Percentiles rank a stretch among this genome's conserved stretches.
Conservation (phyloP, 805 yeast genomes). For the Clavispora santaluciae region DNA sequence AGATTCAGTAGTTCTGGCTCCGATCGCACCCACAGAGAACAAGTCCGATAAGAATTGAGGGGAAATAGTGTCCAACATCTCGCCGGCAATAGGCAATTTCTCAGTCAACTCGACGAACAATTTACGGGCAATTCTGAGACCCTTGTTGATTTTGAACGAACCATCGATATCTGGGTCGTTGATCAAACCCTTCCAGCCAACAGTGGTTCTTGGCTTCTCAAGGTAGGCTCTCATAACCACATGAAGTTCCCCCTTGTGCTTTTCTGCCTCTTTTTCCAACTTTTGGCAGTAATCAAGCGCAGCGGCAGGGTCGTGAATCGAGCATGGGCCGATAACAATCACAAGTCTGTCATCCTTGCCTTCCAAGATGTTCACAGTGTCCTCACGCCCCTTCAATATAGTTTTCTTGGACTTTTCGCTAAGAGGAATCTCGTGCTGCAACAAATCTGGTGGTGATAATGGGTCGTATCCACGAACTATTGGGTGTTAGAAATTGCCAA, state of each 20-base stretch:
- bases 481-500: conserved; percentile 15
- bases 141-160: conserved; percentile 91
- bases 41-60: conserved; percentile 94
- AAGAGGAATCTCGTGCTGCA: conserved; percentile 81
- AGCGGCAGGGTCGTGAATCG: conserved; percentile 85
- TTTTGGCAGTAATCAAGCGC: conserved; percentile 83
- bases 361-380: conserved; percentile 66
- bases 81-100: conserved; percentile 86
- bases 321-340: conserved; percentile 94
- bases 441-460: conserved; percentile 83
- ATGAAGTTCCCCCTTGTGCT: conserved; percentile 69
- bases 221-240: conserved; percentile 96
- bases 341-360: conserved; percentile 79
- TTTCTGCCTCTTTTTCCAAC: conserved; percentile 62
- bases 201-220: conserved; percentile 98
- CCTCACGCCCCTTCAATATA: conserved; percentile 73
- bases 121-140: conserved; percentile 80
- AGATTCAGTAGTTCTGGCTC: conserved; percentile 98
- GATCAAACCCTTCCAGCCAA: conserved; percentile 98
- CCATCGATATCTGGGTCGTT: conserved; percentile 95
- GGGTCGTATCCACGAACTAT: conserved; percentile 83
- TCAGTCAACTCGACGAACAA: conserved; percentile 78
- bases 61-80: conserved; percentile 96
- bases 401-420: conserved; percentile 49
- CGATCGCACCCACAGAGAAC: conserved; percentile 93